Evolutionary conservation across 768 basidiomycete species (phyloP), one percentile per base, ranked within the genome.

Genomic region (Cystobasidiopsis lactophilus): DNA sequence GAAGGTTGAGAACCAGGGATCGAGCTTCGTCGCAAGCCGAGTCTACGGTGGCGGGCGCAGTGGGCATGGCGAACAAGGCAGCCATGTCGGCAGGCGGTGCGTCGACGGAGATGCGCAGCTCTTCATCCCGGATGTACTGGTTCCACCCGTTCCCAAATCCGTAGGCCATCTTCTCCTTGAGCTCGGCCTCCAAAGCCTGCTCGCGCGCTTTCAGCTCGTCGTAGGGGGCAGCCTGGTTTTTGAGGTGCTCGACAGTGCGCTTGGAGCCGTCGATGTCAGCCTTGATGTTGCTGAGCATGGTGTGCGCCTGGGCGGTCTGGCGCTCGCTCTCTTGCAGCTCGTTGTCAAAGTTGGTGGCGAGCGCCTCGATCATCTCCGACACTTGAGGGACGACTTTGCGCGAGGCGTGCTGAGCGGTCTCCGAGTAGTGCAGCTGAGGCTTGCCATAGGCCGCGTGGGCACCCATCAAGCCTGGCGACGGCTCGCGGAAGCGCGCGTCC

Each of bases 291-390:
- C 72, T 72, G 35, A 91, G 73, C 35, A 93, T 70, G 0, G 84
- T 80, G 60, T 83, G 81, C 1, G 89, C 89, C 62, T 95, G 91
- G 3, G 74, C 76, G 60, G 81, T 78, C 62, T 93, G 86, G 37
- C 86, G 77, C 63, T 95, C 88, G 64, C 89, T 88, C 53, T 85
- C 82, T 55, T 77, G 74, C 14, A 95, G 71, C 67, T 98, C 91
- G 59, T 80, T 78, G 61, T 98, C 91, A 63, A 88, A 95, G 0
- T 83, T 80, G 5, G 77, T 70, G 0, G 89, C 91, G 19, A 98
- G 73, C 60, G 77, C 79, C 57, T 88, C 84, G 58, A 98, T 72
- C 74, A 95, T 79, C 47, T 72, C 72, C 10, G 85, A 75, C 65
- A 89, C 78, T 58, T 91, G 85, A 53, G 79, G 80, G 35, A 85